Evolutionary conservation across 179 eudicot species (phyloP), one percentile per base, ranked within the genome.

Genomic region (Patellifolia procumbens): DNA sequence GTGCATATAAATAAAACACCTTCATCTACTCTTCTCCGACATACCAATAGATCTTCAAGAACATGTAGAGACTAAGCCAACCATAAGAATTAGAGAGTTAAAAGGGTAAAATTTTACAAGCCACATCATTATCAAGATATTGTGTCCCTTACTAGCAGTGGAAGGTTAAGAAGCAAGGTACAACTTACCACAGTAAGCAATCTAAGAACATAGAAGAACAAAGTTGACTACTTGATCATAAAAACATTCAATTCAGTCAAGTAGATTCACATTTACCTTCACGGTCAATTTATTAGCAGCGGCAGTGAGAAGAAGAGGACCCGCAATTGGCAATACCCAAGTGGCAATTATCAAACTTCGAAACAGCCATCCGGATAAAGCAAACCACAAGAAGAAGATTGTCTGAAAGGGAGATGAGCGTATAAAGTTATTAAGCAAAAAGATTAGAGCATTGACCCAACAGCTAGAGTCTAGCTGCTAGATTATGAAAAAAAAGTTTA

Each of bases 351-450:
- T 84, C 81, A 93, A 78, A 74, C 90, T 46, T 45, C 97, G 91
- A 79, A 96, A 91, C 58, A 96, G 79, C 98, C 99, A 96, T 79
- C 99, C 97, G 68, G 99, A 96, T 53, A 96, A 80, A 39, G 96
- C 96, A 87, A 95, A 90, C 99, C 98, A 96, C 58, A 96, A 64
- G 79, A 96, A 90, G 86, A 94, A 90, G 84, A 91, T 79, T 45
- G 97, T 91, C 99, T 96, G 84, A 78, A 81, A 76, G 29, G 29
- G 60, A 74, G 28, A 74, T 63, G 46, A 32, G 39, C n/a, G 34
- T 6, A 26, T 69, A 34, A 34, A 55, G 76, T 78, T 42, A 81
- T 68, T 3, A 8, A 4, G 28, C 26, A 64, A 17, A 61, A 9
- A 68, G 34, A 22, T 8, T 66, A 42, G 8, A 65, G 29, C 32